Base-by-base conservation (phyloP, 768 basidiomycete species). In the Boletus sp. region DNA sequence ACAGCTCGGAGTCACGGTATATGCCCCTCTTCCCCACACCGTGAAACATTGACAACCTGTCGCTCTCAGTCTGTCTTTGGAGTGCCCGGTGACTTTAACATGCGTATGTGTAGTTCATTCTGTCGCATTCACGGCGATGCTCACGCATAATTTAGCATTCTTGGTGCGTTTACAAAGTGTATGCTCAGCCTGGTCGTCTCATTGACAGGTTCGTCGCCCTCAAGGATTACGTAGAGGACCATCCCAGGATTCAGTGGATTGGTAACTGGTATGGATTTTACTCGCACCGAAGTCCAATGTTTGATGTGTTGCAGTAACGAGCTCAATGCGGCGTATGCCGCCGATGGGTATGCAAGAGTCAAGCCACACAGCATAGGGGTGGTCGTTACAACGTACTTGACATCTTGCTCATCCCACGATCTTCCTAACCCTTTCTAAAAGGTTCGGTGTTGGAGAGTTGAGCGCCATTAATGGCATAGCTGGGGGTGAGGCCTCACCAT, bases 381-480 rank as follows among this genome's bases (percentile, higher is more conserved):
- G 8, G 72, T 94, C 5, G 72, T 82, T 33, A 96, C 94, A 11
- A 97, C 89, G 87, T 88, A 64, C n/a, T 77, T 66, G 1, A 20
- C 3, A 17, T 12, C 28, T 14, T 8, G 7, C 14, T 33, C 5
- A 18, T 2, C 37, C 5, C 35, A 29, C 29, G 30, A 12, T 51
- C 20, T 18, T 53, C 39, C 50, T 61, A 20, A 55, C 39, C 36
- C 12, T 47, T 45, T 18, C 1, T 8, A 18, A 6, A 52, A 89
- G 87, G 2, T 96, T 94, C 61, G 94, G 94, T 53, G 94, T 97
- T n/a, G 94, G 94, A 15, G 94, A 97, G 70, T 75, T 96, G 44
- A 90, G 87, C 40, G 93, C 94, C 5, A 85, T 89, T 36, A 92
- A 92, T 63, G 90, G 90, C 41, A 83, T 94, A 58, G 91, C 89